A percentile compares a stretch with the other conserved stretches of the same genome.
phyloP scores from a whole-genome alignment of 1,284 basidiomycete species.

The Ustilago nuda region DNA sequence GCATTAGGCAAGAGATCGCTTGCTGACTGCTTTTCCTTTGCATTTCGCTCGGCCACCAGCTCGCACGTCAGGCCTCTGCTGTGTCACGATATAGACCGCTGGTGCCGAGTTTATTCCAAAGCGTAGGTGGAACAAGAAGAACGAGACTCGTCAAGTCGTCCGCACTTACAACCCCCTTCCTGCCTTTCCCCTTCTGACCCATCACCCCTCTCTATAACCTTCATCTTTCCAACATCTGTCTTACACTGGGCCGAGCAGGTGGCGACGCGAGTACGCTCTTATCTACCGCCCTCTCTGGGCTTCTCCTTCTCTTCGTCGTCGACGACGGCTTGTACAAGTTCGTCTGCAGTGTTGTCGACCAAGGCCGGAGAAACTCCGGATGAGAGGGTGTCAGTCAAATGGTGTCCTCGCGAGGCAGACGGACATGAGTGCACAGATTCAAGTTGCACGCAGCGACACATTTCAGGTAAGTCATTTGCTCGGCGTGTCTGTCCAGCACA shows the following conservation, averaged over 20 bases:
- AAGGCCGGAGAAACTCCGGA: not conserved
- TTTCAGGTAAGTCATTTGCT: slow-evolving; percentile 19
- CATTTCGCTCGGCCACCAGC: slow-evolving; percentile 15
- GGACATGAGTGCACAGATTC: slow-evolving; percentile 19
- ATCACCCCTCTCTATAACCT: not conserved
- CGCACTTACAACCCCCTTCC: slow-evolving; percentile 6
- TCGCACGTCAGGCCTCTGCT: slow-evolving; percentile 1
- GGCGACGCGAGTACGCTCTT: slow-evolving; percentile 28
- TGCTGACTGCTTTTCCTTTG: not conserved
- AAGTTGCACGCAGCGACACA: slow-evolving; percentile 25
- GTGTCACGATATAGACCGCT: slow-evolving; percentile 33
- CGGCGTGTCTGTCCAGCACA: not conserved
- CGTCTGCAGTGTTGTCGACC: not conserved
- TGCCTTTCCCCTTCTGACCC: slow-evolving; percentile 11
- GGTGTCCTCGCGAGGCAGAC: slow-evolving; percentile 40
- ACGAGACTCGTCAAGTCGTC: not conserved
- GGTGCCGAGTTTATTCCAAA: slow-evolving; percentile 42
- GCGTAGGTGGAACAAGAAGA: slow-evolving; percentile 23
- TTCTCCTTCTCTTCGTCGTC: slow-evolving; percentile 5
- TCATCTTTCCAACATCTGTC: not conserved
- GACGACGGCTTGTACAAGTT: not conserved
- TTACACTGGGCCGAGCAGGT: slow-evolving; percentile 13
- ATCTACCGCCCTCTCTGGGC: slow-evolving; percentile 27
- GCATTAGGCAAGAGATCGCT: slow-evolving; percentile 8
- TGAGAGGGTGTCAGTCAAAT: slow-evolving; percentile 27